Evolutionary conservation across 345 rosid species (phyloP).

Genomic region (Brassica cretica): DNA sequence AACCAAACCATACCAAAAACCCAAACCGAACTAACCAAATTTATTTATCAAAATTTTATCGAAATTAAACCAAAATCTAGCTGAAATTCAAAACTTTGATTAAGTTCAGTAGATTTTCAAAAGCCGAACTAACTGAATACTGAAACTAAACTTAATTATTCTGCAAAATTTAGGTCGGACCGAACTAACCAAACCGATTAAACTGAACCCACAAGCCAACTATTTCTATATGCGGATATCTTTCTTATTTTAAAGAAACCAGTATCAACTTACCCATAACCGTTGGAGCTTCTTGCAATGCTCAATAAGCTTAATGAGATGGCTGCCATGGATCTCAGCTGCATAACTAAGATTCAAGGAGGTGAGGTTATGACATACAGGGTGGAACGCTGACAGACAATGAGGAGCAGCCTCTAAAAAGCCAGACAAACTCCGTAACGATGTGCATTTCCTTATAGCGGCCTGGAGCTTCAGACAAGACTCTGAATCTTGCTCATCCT

Average conservation of each 20-base stretch:
- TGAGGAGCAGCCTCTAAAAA: slow-evolving; percentile 71
- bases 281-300: slow-evolving; percentile 74
- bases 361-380: slow-evolving; percentile 59
- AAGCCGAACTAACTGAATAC: no score
- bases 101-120: no score
- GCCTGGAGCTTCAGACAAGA: slow-evolving; percentile 47
- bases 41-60: no score
- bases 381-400: slow-evolving; percentile 64
- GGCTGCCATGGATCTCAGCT: slow-evolving; percentile 62
- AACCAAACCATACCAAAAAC: no score
- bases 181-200: no score
- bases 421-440: slow-evolving; percentile 78
- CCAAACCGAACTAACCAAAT: no score
- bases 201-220: no score
- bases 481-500: slow-evolving; percentile 69
- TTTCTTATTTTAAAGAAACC: background rate
- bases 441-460: slow-evolving; percentile 55
- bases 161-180: no score
- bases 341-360: slow-evolving; percentile 90
- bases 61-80: no score
- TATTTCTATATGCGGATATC: no score
- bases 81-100: no score
- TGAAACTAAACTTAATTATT: no score
- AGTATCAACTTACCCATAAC: slow-evolving; percentile 63
- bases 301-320: slow-evolving; percentile 63